Percentiles rank a stretch among this genome's conserved stretches.
Conservation (phyloP, 2,329 filamentous ascomycete genomes). For the Ceratocystis harringtonii region DNA sequence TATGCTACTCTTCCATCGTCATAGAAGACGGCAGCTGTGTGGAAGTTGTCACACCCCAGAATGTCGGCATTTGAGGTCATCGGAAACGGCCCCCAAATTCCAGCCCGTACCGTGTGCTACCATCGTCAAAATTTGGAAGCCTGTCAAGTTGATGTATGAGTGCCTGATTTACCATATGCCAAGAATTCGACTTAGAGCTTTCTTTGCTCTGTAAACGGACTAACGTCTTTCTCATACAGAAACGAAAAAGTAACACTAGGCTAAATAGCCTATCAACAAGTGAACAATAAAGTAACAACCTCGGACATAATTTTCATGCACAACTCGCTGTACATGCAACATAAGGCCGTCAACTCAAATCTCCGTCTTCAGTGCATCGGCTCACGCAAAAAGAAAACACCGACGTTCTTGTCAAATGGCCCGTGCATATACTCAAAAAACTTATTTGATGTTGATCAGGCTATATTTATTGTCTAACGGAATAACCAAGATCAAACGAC, state of each 20-base stretch:
- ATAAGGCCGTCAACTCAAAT: too few relatives aligned
- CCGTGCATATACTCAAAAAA: neutral
- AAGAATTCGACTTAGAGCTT: neutral
- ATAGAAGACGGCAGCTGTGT: neutral
- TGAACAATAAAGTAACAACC: too few relatives aligned
- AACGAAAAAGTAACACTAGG: neutral
- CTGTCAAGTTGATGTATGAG: neutral
- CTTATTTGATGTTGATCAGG: neutral
- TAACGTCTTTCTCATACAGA: neutral
- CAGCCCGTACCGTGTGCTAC: neutral
- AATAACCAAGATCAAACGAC: too few relatives aligned
- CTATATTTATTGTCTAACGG: too few relatives aligned
- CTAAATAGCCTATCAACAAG: neutral
- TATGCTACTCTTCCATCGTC: too few relatives aligned
- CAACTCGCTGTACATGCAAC: too few relatives aligned
- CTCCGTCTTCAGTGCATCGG: too few relatives aligned
- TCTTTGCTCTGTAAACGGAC: neutral
- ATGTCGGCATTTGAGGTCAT: neutral
- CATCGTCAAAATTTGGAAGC: neutral
- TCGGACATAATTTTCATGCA: too few relatives aligned
- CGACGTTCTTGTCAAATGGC: neutral
- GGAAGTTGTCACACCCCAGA: neutral
- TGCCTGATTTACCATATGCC: neutral
- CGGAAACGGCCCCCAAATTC: neutral
- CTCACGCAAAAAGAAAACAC: too few relatives aligned